phyloP scores from a whole-genome alignment of 352 stramenopile genomes.

The Phytophthora ramorum region DNA sequence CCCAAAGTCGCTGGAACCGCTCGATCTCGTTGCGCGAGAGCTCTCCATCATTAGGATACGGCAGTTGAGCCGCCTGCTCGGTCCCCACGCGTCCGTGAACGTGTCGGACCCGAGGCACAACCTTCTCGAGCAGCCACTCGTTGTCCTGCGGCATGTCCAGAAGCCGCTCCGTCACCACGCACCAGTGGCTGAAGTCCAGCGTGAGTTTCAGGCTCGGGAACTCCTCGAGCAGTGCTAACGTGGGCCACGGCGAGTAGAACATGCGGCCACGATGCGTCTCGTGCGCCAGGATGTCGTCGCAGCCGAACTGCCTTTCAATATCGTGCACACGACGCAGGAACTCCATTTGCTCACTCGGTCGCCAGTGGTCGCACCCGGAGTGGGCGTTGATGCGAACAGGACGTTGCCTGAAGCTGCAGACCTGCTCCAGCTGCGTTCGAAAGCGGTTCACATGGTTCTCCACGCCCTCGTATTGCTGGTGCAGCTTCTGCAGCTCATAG shows the following conservation, averaged over 20 bases:
- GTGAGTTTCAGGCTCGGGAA: constrained; percentile 73
- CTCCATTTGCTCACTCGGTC: constrained; percentile 47
- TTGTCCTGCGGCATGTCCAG: constrained; percentile 57
- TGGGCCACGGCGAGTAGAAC: constrained; percentile 78
- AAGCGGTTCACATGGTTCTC: constrained; percentile 48
- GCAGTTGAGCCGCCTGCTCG: constrained; percentile 60
- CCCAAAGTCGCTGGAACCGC: constrained; percentile 68
- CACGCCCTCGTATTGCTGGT: constrained; percentile 65
- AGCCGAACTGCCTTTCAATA: constrained; percentile 45
- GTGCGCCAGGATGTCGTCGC: constrained; percentile 47
- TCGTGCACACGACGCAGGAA: constrained; percentile 59
- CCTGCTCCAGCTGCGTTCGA: constrained; percentile 44
- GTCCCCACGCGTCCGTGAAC: constrained; percentile 69
- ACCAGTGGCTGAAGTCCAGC: constrained; percentile 77
- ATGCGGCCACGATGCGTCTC: constrained; percentile 75
- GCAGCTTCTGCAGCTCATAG: constrained; percentile 63
- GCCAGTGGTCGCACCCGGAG: constrained; percentile 68
- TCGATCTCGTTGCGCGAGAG: constrained; percentile 38
- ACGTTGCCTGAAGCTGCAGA: constrained; percentile 31
- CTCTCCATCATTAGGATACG: constrained; percentile 39
- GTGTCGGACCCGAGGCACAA: constrained; percentile 67
- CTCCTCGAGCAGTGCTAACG: constrained; percentile 60
- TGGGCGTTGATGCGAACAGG: constrained; percentile 66
- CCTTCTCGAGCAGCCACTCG: constrained; percentile 50
- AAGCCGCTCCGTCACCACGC: constrained; percentile 60